Conservation (phyloP, 139 green algal species). For the Chlorella sp. region DNA sequence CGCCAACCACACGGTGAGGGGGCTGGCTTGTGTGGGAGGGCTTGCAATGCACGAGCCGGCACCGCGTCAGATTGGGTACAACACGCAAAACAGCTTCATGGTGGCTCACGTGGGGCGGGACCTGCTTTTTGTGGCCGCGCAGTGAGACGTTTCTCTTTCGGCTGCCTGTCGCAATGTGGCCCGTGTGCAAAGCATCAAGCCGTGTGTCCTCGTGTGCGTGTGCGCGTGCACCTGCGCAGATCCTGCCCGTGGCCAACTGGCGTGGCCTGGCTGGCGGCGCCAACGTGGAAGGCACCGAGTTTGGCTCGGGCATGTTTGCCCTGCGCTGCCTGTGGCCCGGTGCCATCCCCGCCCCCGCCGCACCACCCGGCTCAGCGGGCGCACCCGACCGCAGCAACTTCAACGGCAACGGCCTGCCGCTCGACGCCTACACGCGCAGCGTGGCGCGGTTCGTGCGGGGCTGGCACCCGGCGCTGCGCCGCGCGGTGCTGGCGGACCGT, state of each 20-base stretch:
- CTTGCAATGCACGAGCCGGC: too few species aligned
- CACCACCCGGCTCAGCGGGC: not conserved
- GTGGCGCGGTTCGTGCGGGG: not conserved
- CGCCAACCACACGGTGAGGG: too few species aligned
- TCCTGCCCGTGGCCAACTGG: not conserved
- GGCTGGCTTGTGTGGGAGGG: too few species aligned
- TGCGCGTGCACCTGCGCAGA: not conserved
- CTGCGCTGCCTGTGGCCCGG: not conserved
- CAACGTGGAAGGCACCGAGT: not conserved
- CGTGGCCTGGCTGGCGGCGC: not conserved
- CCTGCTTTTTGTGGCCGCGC: too few species aligned
- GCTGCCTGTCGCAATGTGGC: too few species aligned
- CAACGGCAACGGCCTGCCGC: not conserved
- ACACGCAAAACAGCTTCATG: too few species aligned
- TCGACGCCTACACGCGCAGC: constrained; percentile 1
- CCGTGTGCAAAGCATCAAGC: too few species aligned
- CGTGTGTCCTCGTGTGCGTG: too few species aligned
- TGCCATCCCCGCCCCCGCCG: not conserved
- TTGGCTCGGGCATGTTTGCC: not conserved
- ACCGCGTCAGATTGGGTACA: too few species aligned
- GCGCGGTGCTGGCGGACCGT: not conserved
- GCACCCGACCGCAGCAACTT: not conserved
- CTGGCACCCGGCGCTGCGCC: not conserved
- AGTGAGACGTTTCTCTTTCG: too few species aligned
- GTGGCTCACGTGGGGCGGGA: too few species aligned